Evolutionary conservation across 768 basidiomycete species (phyloP).

Genomic region (Favolaschia claudopus): DNA sequence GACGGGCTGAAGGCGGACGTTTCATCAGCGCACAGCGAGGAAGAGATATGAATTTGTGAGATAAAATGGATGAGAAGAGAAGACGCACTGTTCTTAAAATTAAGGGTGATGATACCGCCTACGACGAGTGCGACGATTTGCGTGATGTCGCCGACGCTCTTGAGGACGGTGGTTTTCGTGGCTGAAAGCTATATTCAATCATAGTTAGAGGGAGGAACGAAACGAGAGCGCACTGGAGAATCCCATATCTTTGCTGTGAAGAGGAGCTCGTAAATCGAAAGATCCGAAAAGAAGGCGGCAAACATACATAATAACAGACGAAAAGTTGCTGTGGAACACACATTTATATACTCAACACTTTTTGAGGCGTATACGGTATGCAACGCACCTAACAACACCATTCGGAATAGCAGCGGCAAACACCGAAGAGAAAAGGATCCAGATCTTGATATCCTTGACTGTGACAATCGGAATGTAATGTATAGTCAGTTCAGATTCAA

Average conservation of each 20-base stretch:
- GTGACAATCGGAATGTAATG: not conserved
- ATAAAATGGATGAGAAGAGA: not conserved
- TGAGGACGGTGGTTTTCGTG: constrained; percentile 28
- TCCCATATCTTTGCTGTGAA: constrained; percentile 23
- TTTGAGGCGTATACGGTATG: not conserved
- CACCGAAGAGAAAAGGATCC: constrained; percentile 27
- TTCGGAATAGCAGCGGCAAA: constrained; percentile 31
- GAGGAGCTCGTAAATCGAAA: not conserved
- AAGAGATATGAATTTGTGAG: not conserved
- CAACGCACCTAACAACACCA: constrained; percentile 22
- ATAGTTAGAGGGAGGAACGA: too few relatives aligned
- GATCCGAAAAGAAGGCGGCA: not conserved
- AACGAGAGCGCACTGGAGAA: constrained; percentile 18
- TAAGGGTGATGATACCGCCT: constrained; percentile 27
- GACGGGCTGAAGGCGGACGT: constrained; percentile 17
- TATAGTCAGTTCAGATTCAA: too few relatives aligned
- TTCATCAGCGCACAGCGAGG: too few relatives aligned
- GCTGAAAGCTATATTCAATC: not conserved
- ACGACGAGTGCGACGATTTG: constrained; percentile 28
- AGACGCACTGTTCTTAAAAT: constrained; percentile 25
- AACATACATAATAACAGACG: constrained; percentile 27
- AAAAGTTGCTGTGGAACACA: constrained; percentile 19
- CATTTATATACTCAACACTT: not conserved
- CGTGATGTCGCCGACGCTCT: constrained; percentile 29
- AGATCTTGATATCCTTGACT: constrained; percentile 28